Conservation (phyloP, 2,329 filamentous ascomycete species). For the Geosmithia flava region DNA sequence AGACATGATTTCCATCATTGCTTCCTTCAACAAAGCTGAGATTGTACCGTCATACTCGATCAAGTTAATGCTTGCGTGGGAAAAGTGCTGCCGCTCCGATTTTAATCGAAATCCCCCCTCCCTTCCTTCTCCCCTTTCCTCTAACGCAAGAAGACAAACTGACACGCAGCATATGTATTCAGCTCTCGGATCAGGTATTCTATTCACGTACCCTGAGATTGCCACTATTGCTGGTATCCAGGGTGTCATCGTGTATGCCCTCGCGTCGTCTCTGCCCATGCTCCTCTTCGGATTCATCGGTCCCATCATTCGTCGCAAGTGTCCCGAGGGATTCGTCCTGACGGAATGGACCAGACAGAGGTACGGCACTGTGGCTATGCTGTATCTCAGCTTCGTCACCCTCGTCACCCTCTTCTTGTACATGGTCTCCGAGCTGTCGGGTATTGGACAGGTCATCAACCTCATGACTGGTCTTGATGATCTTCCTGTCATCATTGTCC, state of each 20-base stretch:
- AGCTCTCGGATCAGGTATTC: conserved; percentile 75
- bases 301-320: conserved; percentile 66
- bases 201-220: conserved; percentile 73
- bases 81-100: conserved; percentile 83
- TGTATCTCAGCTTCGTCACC: conserved; percentile 68
- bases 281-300: conserved; percentile 64
- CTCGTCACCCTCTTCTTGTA: conserved; percentile 75
- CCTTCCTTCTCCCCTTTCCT: conserved; percentile 11
- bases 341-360: conserved; percentile 76
- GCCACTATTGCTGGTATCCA: conserved; percentile 70
- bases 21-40: conserved; percentile 53
- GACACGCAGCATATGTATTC: conserved; percentile 8
- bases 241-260: conserved; percentile 63
- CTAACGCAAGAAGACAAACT: conserved; percentile 26
- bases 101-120: conserved; percentile 1
- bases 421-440: conserved; percentile 76
- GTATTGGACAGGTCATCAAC: conserved; percentile 66
- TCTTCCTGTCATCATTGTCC: conserved; percentile 63
- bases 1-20: conserved; percentile 23
- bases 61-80: conserved; percentile 99
- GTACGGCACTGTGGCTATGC: conserved; percentile 55
- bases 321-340: conserved; percentile 72
- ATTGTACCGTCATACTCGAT: conserved; percentile 95
- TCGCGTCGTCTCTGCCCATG: conserved; percentile 60
- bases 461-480: conserved; percentile 63